These are phyloP conservation scores for Phytophthora crassamura DNA, from an alignment of 352 stramenopile genomes.

Conservation along the genomic window DNA sequence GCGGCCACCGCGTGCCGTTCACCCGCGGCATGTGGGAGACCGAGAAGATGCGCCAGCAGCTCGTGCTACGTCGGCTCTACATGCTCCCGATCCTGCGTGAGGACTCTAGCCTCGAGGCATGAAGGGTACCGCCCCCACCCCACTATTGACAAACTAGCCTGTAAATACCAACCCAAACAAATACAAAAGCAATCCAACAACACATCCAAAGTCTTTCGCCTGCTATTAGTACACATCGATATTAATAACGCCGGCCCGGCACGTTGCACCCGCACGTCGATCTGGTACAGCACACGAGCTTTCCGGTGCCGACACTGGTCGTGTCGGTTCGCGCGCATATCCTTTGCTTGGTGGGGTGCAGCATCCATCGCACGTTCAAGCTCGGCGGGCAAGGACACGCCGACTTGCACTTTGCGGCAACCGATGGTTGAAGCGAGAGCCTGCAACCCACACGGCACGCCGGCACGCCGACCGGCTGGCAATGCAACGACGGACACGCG, in stretches of 20 bases:
- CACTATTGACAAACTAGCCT: slow-evolving; percentile 18
- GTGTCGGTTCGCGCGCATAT: slow-evolving; percentile 21
- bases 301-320: not conserved
- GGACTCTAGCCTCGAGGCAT: slow-evolving; percentile 22
- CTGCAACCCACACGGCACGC: not conserved
- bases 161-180: slow-evolving; percentile 21
- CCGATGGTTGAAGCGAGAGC: not conserved
- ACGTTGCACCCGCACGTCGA: not conserved
- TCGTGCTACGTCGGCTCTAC: slow-evolving; percentile 38
- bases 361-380: slow-evolving; percentile 22
- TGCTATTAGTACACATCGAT: too few species aligned
- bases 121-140: not conserved
- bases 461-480: too few species aligned
- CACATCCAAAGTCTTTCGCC: slow-evolving; percentile 9
- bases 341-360: slow-evolving; percentile 12
- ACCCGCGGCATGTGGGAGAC: slow-evolving; percentile 76
- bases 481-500: not conserved
- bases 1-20: slow-evolving; percentile 67
- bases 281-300: not conserved
- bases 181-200: slow-evolving; percentile 16
- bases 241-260: not conserved
- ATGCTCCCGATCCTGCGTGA: slow-evolving; percentile 32
- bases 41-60: slow-evolving; percentile 52
- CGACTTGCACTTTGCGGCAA: slow-evolving; percentile 14
- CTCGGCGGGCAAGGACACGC: slow-evolving; percentile 19